Evolutionary conservation across 306 rosid species (phyloP), one percentile per base, ranked within the genome.

Genomic region (Myrica gale): DNA sequence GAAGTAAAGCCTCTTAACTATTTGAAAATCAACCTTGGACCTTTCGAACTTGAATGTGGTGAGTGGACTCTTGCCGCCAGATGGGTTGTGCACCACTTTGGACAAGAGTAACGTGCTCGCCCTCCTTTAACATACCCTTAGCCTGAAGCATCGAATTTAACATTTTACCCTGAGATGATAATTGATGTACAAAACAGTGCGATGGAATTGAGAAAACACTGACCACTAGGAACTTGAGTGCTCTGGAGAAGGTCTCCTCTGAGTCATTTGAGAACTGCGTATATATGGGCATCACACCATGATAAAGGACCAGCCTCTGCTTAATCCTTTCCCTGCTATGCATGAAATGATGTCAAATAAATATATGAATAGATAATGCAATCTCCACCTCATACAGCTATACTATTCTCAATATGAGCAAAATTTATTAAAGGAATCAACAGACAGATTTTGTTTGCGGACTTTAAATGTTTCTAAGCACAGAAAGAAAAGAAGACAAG

Each of bases 71-170:
- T 62, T 79, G 55, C 8, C 97, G 97, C 99, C 99, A 95, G 74
- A 95, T 95, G 78, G 97, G 96, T 76, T 90, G 97, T 48, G 92
- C 96, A 50, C 97, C 99, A 75, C 99, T 95, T 89, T 95, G 99
- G 69, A 95, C 99, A 62, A 95, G 90, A 11, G 97, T 92, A 50
- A 92, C 97, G 81, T 77, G 56, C 57, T 90, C 88, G 52, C 90
- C 97, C 79, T 85, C 90, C 20, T 81, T 84, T 82, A 92, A 73
- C 69, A 82, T 92, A 56, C 89, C 91, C 75, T 91, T 82, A 39
- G 78, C 90, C 99, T 95, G 82, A 80, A 83, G 69, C 65, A 78
- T 48, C 51, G 58, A 58, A 69, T 9, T 41, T 15, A 17, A 41
- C 16, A 7, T 32, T n/a, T 65, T 17, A 65, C 13, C 21, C 48